Evolutionary conservation across 352 stramenopile genomes (phyloP).

Genomic region (Phytopythium delawarense): DNA sequence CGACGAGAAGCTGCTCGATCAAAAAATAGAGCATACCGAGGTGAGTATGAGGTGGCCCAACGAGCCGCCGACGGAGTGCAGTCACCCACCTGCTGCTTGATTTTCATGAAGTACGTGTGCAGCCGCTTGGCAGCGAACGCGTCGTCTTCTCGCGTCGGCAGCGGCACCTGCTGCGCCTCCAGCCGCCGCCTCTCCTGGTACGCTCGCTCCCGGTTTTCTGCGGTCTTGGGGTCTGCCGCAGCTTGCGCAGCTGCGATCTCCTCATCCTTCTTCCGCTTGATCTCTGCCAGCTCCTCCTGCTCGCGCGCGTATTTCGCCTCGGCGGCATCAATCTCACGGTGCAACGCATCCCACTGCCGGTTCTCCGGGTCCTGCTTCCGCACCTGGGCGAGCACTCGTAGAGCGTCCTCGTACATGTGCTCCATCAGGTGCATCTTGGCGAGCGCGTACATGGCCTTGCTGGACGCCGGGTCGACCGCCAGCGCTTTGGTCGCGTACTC

Average conservation of each 20-base stretch:
- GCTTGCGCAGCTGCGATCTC: conserved; percentile 11
- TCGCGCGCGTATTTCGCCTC: conserved; percentile 22
- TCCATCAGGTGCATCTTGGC: conserved; percentile 65
- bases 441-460: conserved; percentile 71
- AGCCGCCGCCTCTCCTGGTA: conserved; percentile 26
- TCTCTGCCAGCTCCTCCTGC: conserved; percentile 25
- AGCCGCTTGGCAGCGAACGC: conserved; percentile 34
- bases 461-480: conserved; percentile 30
- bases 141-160: conserved; percentile 69
- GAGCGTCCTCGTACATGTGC: conserved; percentile 46
- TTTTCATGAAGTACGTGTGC: conserved; percentile 60
- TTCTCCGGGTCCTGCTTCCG: conserved; percentile 40
- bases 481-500: conserved; percentile 62
- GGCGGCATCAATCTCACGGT: conserved; percentile 36
- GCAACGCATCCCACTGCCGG: conserved; percentile 39
- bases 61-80: background rate
- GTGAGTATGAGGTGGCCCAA: background rate
- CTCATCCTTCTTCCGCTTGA: conserved; percentile 25
- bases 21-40: background rate
- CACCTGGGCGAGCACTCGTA: conserved; percentile 30
- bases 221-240: conserved; percentile 9
- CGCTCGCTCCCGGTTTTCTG: conserved; percentile 42
- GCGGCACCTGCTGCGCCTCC: conserved; percentile 28
- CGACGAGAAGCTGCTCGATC: conserved; percentile 30
- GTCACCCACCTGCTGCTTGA: conserved; percentile 44